Evolutionary conservation across 1,139 yeast species (phyloP).

Genomic region (Eremothecium sinecaudum): DNA sequence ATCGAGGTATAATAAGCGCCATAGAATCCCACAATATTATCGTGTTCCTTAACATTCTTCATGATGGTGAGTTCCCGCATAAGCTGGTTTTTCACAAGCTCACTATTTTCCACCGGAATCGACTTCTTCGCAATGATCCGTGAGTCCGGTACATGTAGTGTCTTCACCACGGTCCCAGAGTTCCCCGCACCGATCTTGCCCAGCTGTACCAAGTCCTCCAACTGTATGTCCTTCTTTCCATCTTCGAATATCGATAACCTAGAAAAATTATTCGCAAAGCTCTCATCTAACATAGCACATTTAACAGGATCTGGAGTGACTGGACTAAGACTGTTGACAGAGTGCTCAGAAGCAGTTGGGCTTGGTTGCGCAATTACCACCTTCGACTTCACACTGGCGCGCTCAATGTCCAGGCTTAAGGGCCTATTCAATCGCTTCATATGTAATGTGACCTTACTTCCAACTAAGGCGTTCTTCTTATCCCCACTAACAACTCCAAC

Average conservation of each 20-base stretch:
- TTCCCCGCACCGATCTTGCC: constrained; percentile 86
- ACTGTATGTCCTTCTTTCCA: constrained; percentile 13
- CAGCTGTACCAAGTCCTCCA: constrained; percentile 58
- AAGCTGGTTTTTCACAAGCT: constrained; percentile 73
- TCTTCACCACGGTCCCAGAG: constrained; percentile 87
- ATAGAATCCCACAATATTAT: constrained; percentile 77
- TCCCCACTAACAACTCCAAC: not conserved
- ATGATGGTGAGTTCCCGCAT: constrained; percentile 79
- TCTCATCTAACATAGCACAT: not conserved
- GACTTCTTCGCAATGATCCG: constrained; percentile 85
- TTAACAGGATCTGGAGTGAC: not conserved
- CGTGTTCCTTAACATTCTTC: constrained; percentile 75
- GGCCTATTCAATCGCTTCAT: constrained; percentile 5
- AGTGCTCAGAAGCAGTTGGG: constrained; percentile 11
- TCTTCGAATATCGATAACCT: constrained; percentile 10
- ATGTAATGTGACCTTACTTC: too few relatives aligned
- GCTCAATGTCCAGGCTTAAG: constrained; percentile 1
- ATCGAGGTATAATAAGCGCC: constrained; percentile 56
- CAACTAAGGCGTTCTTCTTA: not conserved
- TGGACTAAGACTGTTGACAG: constrained; percentile 10
- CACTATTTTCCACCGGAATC: constrained; percentile 78
- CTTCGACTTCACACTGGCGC: constrained; percentile 2
- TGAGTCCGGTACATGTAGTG: constrained; percentile 80
- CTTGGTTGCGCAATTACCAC: constrained; percentile 7
- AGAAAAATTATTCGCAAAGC: constrained; percentile 8